A percentile compares a stretch with the other conserved stretches of the same genome.
Conservation (phyloP, 148 eudicot species). For the Cornus kousa region DNA sequence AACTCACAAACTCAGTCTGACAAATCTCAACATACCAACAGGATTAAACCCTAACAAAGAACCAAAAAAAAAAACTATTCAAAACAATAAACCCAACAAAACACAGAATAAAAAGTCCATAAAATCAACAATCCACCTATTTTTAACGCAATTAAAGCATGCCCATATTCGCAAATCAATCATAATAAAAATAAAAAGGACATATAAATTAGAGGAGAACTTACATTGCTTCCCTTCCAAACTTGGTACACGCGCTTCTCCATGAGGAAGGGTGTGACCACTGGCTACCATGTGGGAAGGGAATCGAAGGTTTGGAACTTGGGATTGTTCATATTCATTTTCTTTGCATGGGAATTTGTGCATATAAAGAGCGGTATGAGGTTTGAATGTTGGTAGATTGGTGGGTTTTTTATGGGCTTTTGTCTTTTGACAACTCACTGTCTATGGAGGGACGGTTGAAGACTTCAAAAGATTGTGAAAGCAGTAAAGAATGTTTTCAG, state of each 20-base stretch:
- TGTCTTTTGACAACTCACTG: background rate
- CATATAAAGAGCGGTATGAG: constrained; percentile 28
- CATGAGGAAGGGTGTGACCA: constrained; percentile 26
- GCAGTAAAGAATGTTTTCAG: background rate
- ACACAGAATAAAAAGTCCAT: constrained; percentile 1
- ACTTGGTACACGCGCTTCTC: constrained; percentile 48
- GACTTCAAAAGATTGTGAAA: background rate
- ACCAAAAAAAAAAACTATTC: background rate
- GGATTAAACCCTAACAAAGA: constrained; percentile 1
- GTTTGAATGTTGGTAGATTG: constrained; percentile 27
- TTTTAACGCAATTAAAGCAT: background rate
- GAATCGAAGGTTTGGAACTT: constrained; percentile 26
- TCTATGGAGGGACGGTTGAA: background rate
- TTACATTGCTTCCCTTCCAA: constrained; percentile 66
- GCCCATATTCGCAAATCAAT: background rate
- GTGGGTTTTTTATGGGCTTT: constrained; percentile 11
- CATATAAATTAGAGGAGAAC: constrained; percentile 3
- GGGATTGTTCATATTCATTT: constrained; percentile 21
- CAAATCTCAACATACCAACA: background rate
- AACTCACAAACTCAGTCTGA: background rate
- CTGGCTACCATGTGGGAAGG: constrained; percentile 1
- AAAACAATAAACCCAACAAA: constrained; percentile 11
- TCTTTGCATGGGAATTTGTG: constrained; percentile 32
- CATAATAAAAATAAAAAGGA: background rate
- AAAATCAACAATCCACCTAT: background rate